These are phyloP conservation scores for Arthrinium puccinioides DNA, from an alignment of 2,329 filamentous ascomycete species.

Conservation along the genomic window DNA sequence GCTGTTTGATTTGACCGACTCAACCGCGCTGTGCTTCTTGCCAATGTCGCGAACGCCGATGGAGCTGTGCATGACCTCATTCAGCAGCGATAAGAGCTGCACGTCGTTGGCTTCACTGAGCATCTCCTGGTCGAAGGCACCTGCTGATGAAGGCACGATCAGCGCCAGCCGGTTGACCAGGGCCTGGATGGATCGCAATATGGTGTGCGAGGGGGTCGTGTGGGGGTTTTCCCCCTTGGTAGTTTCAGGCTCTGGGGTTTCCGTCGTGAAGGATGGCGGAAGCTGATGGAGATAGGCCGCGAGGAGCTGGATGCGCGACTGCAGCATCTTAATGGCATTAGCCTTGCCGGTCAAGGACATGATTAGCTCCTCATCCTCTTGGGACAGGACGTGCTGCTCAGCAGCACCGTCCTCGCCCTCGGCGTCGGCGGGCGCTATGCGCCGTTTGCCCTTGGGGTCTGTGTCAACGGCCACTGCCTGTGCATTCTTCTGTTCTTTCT, in stretches of 20 bases:
- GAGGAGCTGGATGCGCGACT: constrained; percentile 66
- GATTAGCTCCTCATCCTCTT: constrained; percentile 55
- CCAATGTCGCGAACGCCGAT: constrained; percentile 66
- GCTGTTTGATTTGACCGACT: constrained; percentile 27
- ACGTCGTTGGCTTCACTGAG: constrained; percentile 80
- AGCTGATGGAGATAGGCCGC: constrained; percentile 70
- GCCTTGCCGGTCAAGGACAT: constrained; percentile 72
- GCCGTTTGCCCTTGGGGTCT: constrained; percentile 46
- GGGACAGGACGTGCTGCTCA: constrained; percentile 40
- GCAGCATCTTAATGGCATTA: constrained; percentile 91
- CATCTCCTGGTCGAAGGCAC: constrained; percentile 62
- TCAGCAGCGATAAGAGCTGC: constrained; percentile 67
- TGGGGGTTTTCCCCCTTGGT: constrained; percentile 24
- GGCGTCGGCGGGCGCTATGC: constrained; percentile 23
- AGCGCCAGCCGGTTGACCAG: constrained; percentile 78
- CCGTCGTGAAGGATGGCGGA: constrained; percentile 45
- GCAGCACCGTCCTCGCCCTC: constrained; percentile 20
- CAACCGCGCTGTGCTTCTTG: constrained; percentile 61
- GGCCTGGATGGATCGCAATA: constrained; percentile 83
- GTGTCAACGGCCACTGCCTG: constrained; percentile 32
- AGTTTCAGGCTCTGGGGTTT: constrained; percentile 36
- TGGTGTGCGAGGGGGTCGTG: constrained; percentile 53
- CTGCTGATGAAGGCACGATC: constrained; percentile 62
- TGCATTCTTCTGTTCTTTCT: constrained; percentile 31
- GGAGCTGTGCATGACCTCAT: constrained; percentile 66